Evolutionary conservation across 2,329 filamentous ascomycete genomes (phyloP), one percentile per base, ranked within the genome.

Genomic region (Corniculantispora saksenae): DNA sequence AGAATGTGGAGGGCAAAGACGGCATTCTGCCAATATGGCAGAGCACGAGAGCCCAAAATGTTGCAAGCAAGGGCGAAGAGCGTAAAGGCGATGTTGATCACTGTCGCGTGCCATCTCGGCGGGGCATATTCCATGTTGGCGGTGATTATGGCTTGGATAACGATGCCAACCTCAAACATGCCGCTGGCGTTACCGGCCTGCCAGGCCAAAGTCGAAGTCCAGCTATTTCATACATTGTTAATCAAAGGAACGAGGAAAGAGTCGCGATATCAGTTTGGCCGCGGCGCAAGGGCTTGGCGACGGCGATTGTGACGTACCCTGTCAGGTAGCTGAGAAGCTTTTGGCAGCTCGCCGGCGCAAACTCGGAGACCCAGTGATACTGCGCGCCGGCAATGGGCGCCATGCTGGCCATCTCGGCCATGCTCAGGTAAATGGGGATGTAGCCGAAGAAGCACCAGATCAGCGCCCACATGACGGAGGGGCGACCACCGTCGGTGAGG

Each of bases 381-480:
- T 70, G 69, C 3, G 69, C 68, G 10, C 69, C 69, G 17, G 69
- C 69, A 45, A 70, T 70, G 15, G 69, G 69, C 1, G 67, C 67
- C n/a, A 70, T 70, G 40, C 68, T 66, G 10, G 69, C 65, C n/a
- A 70, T 68, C 47, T 70, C 69, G 1, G 69, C 69, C 69, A 70
- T 70, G 47, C 66, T 68, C 15, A 68, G 59, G 47, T 64, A 63
- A 1, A 66, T 56, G n/a, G 66, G 66, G 17, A 54, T 17, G 40
- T 60, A 66, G 55, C 66, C 61, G 9, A 66, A 9, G 29, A 61
- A 61, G 43, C 51, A 50, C 64, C 64, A 66, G 21, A 66, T 45
- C 19, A 48, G 57, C 54, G 51, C 23, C 23, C 61, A 67, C 21
- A 66, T 47, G 63, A 67, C 45, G 43, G 17, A 50, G 1, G 66